Conservation (phyloP, 108 stramenopile genomes). For the Skeletonema marinoi region DNA sequence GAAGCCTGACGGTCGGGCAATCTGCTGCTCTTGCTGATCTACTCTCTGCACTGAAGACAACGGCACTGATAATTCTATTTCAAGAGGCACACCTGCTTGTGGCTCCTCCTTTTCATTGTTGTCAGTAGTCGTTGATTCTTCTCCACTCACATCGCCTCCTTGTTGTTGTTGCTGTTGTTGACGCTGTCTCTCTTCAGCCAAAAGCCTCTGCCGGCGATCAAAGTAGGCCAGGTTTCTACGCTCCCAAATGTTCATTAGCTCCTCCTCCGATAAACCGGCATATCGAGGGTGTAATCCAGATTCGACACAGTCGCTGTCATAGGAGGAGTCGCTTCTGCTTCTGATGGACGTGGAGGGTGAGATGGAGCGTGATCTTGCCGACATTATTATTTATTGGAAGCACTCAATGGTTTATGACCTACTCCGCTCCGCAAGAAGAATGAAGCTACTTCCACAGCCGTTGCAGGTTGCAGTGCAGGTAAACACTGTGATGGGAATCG, state of each 20-base stretch:
- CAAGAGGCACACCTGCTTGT: too few species aligned
- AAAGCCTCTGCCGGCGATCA: neutral
- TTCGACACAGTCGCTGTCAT: neutral
- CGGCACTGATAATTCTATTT: neutral
- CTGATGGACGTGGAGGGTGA: neutral
- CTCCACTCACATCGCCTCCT: neutral
- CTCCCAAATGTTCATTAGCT: neutral
- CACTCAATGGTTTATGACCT: too few species aligned
- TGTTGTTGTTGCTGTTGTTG: neutral
- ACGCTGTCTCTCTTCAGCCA: neutral
- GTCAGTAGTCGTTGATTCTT: neutral
- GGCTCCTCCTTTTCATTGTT: neutral
- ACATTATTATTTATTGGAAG: neutral
- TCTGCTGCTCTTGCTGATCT: neutral
- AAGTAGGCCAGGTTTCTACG: constrained; percentile 1
- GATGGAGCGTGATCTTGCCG: neutral
- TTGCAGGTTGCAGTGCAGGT: too few species aligned
- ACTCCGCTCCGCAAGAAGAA: too few species aligned
- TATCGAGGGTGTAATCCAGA: neutral
- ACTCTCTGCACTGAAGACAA: neutral
- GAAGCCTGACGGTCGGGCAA: neutral
- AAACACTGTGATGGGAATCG: too few species aligned
- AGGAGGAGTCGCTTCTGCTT: neutral
- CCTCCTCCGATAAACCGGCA: neutral
- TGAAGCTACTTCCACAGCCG: too few species aligned